A percentile compares a stretch with the other conserved stretches of the same genome.
Conservation (phyloP, 2,329 filamentous ascomycete species). For the Aspergillus fischeri region DNA sequence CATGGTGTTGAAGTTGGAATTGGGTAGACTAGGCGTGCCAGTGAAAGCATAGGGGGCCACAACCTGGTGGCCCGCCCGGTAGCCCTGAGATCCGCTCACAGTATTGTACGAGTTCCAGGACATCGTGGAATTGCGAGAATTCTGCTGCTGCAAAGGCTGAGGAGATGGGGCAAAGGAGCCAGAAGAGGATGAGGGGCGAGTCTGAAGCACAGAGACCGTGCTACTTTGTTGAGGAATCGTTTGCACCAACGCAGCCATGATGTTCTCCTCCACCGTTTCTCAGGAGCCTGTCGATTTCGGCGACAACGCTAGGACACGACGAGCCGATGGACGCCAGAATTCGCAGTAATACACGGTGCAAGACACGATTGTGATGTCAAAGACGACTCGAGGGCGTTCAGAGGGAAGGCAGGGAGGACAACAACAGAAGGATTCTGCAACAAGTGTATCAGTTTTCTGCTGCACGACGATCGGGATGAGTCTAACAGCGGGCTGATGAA, state of each 20-base stretch:
- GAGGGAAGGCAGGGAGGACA: conserved; percentile 18
- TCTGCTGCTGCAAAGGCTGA: conserved; percentile 37
- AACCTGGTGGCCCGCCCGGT: conserved; percentile 52
- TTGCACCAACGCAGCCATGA: conserved; percentile 82
- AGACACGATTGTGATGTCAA: conserved; percentile 11
- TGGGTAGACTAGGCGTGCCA: conserved; percentile 62
- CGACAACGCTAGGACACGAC: conserved; percentile 12
- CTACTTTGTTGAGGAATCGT: conserved; percentile 71
- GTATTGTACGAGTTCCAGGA: conserved; percentile 42
- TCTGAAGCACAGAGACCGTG: conserved; percentile 71
- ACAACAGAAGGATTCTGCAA: conserved; percentile 17
- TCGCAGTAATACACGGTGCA: conserved; percentile 3
- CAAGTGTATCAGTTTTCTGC: conserved; percentile 22
- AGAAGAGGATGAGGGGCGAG: conserved; percentile 62
- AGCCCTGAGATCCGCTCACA: conserved; percentile 38
- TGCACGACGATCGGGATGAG: conserved; percentile 12
- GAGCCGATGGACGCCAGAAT: conserved; percentile 6
- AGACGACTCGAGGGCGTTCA: conserved; percentile 13
- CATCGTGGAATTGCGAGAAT: conserved; percentile 34
- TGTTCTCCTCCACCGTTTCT: conserved; percentile 37
- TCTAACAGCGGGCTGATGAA: conserved; percentile 9
- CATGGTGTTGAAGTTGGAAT: conserved; percentile 39
- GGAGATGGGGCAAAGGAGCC: conserved; percentile 48
- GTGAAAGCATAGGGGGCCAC: conserved; percentile 76
- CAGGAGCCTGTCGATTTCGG: conserved; percentile 10